Base-by-base conservation (phyloP, 2,329 filamentous ascomycete genomes). In the Pyrenochaeta sp. region DNA sequence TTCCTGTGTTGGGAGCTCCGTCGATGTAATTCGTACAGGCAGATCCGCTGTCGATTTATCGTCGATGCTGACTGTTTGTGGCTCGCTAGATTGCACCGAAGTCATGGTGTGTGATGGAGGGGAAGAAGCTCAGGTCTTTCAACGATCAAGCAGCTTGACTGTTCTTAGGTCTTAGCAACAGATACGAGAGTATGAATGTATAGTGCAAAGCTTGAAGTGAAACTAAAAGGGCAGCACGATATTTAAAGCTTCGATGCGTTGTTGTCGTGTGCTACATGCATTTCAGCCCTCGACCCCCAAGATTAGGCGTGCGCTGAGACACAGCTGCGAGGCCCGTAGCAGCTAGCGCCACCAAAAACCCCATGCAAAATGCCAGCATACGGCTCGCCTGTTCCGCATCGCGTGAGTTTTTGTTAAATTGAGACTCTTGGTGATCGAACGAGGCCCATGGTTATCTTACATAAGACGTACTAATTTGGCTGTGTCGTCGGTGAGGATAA, bases 241-340 rank as follows among this genome's bases (percentile, higher is more conserved):
- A 35, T 27, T 14, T 35, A 19, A 17, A 40, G 36, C 27, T 31
- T 11, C 19, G 14, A n/a, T 34, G 18, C 18, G 31, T 13, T 34
- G 37, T 26, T 14, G 9, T n/a, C 14, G 36, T 13, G 27, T 14
- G 6, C 30, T 18, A 5, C 17, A 31, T 30, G 19, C 24, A 14
- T 15, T 21, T 29, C 10, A 21, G 24, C 17, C n/a, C n/a, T 44
- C 40, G 32, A 30, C 40, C 27, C 20, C 19, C 35, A 34, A 30
- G 18, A 36, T 26, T 17, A 31, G 40, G 35, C 40, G 35, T 35
- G 22, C 14, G 35, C 31, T 40, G 26, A 32, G 44, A 31, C 36
- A 39, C 35, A 40, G 40, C 40, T 44, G 35, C 32, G 39, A 43
- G 23, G 8, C 18, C n/a, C 30, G 9, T 20, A 22, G n/a, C 15